Evolutionary conservation across 208 protist genomes (phyloP).

Genomic region (Jaenimonas drosophilae): DNA sequence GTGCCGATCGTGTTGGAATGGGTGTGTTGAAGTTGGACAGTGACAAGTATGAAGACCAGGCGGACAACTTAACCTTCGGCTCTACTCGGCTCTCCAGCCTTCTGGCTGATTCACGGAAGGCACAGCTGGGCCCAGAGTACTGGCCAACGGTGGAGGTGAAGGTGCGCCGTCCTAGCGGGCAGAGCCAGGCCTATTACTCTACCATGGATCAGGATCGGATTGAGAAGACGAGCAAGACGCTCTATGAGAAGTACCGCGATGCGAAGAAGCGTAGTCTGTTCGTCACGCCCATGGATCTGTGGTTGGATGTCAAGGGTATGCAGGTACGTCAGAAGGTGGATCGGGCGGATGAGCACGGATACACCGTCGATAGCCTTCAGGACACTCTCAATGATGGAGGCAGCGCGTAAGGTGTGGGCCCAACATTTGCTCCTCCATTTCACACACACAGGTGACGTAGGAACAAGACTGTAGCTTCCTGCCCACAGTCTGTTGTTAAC

Average conservation of each 20-base stretch:
- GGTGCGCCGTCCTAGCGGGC: slow-evolving; percentile 73
- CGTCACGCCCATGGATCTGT: slow-evolving; percentile 83
- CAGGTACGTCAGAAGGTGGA: slow-evolving; percentile 56
- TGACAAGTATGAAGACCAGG: slow-evolving; percentile 86
- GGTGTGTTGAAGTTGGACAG: slow-evolving; percentile 82
- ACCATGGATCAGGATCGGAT: slow-evolving; percentile 78
- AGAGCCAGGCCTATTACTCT: slow-evolving; percentile 82
- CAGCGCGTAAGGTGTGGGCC: too few species aligned
- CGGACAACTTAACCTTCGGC: slow-evolving; percentile 78
- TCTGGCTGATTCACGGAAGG: slow-evolving; percentile 83
- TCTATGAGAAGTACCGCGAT: slow-evolving; percentile 77
- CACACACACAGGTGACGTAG: too few species aligned
- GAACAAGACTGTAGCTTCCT: too few species aligned
- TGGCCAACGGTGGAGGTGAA: slow-evolving; percentile 87
- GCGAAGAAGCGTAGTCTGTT: slow-evolving; percentile 86
- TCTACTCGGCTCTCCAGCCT: slow-evolving; percentile 66
- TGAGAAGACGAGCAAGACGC: slow-evolving; percentile 60
- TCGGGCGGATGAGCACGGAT: slow-evolving; percentile 51
- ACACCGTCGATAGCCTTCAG: slow-evolving; percentile 61
- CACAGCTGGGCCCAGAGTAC: slow-evolving; percentile 80
- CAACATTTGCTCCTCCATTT: too few species aligned
- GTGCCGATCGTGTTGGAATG: slow-evolving; percentile 72
- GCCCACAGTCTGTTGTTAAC: too few species aligned
- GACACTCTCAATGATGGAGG: slow-evolving; percentile 25
- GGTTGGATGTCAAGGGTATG: slow-evolving; percentile 78